phyloP scores from a whole-genome alignment of 2,329 filamentous ascomycete genomes.

The Pseudofabraea citricarpa region DNA sequence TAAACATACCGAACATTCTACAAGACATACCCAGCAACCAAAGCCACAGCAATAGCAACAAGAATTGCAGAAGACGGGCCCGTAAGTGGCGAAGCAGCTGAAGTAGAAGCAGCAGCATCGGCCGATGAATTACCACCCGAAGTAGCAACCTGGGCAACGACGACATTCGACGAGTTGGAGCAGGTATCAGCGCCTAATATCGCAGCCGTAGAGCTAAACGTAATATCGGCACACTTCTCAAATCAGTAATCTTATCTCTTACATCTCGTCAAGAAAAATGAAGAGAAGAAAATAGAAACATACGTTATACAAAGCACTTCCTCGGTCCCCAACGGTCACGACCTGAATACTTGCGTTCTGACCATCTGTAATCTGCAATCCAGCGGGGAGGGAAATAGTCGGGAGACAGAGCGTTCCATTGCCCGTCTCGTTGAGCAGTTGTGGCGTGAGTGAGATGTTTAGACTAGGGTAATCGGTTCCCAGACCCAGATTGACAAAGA shows the following conservation, averaged over 20 bases:
- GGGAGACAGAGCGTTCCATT: slow-evolving; percentile 64
- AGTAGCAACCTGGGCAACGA: no score
- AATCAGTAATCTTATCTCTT: not conserved
- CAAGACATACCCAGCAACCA: no score
- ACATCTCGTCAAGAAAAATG: not conserved
- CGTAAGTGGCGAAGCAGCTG: no score
- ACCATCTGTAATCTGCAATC: slow-evolving; percentile 51
- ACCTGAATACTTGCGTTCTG: slow-evolving; percentile 65
- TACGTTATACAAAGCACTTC: slow-evolving; percentile 63
- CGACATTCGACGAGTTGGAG: slow-evolving; percentile 53
- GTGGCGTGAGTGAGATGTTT: slow-evolving; percentile 61
- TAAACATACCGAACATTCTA: no score
- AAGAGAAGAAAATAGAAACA: slow-evolving; percentile 15
- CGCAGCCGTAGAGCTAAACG: slow-evolving; percentile 50
- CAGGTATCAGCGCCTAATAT: slow-evolving; percentile 44
- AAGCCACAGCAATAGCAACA: no score
- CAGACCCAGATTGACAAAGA: slow-evolving; percentile 49
- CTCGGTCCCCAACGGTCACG: slow-evolving; percentile 54
- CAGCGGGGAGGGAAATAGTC: slow-evolving; percentile 47
- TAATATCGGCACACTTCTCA: slow-evolving; percentile 66
- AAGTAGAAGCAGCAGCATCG: no score
- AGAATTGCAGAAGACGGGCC: no score
- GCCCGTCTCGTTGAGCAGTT: slow-evolving; percentile 54
- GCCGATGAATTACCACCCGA: no score
- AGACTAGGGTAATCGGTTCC: slow-evolving; percentile 53